Conservation (phyloP, 2,329 filamentous ascomycete genomes). For the Pseudogymnoascus sp. region DNA sequence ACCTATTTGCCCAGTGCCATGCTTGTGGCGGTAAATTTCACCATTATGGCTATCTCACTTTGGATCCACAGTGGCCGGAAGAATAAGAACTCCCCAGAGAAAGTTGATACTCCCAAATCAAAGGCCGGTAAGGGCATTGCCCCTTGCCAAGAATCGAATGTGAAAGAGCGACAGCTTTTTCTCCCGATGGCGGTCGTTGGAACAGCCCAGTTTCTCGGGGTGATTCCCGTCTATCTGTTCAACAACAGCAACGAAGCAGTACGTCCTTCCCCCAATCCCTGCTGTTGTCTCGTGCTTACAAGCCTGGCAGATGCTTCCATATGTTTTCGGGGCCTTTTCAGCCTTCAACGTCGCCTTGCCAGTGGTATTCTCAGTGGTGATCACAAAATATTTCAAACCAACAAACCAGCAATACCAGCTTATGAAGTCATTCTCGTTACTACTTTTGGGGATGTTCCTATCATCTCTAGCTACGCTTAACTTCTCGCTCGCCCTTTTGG, state of each 20-base stretch:
- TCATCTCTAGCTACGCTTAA: constrained; percentile 91
- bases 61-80: constrained; percentile 76
- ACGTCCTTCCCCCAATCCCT: neutral
- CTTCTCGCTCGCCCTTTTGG: constrained; percentile 80
- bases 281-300: neutral
- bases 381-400: constrained; percentile 45
- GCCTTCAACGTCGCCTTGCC: constrained; percentile 55
- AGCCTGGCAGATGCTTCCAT: constrained; percentile 46
- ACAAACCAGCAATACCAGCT: constrained; percentile 66
- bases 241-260: constrained; percentile 44
- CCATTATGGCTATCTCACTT: constrained; percentile 87
- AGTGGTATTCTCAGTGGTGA: constrained; percentile 44
- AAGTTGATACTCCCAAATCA: constrained; percentile 11
- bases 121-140: constrained; percentile 20
- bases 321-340: constrained; percentile 52
- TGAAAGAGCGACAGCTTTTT: constrained; percentile 50
- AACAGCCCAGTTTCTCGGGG: constrained; percentile 65
- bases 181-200: constrained; percentile 68
- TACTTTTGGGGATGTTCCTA: constrained; percentile 84
- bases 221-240: constrained; percentile 79
- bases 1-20: constrained; percentile 98
- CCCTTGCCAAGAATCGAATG: constrained; percentile 19
- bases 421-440: constrained; percentile 84
- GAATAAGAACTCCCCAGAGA: neutral
- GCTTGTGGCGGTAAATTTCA: constrained; percentile 89